Evolutionary conservation across 2,329 filamentous ascomycete species (phyloP).

Genomic region (Ophiostoma novo-ulmi): DNA sequence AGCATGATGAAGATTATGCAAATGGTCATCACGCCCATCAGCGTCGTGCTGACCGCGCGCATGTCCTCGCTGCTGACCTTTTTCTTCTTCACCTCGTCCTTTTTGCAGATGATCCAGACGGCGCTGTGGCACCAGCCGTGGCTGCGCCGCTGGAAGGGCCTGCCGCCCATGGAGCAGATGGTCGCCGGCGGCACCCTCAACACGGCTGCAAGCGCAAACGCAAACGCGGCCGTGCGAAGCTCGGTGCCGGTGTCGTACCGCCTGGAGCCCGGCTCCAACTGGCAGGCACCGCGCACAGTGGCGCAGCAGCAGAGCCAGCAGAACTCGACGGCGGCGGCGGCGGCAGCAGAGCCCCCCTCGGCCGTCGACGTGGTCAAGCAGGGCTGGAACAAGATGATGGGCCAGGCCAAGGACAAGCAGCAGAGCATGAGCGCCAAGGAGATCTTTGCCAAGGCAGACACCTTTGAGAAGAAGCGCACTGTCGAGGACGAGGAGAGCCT

Average conservation of each 20-base stretch:
- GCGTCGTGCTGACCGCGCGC: conserved; percentile 43
- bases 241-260: conserved; percentile 19
- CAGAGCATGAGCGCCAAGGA: conserved; percentile 22
- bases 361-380: conserved; percentile 25
- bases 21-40: conserved; percentile 35
- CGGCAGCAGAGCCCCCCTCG: conserved; percentile 23
- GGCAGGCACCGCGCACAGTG: conserved; percentile 35
- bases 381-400: conserved; percentile 27
- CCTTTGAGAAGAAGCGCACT: conserved; percentile 62
- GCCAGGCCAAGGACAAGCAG: conserved; percentile 28
- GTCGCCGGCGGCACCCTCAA: conserved; percentile 15
- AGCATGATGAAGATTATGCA: conserved; percentile 36
- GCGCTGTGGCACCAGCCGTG: conserved; percentile 39
- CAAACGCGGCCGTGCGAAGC: not conserved
- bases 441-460: conserved; percentile 23
- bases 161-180: conserved; percentile 33
- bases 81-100: conserved; percentile 51
- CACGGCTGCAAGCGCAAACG: no score
- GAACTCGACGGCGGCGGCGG: conserved; percentile 11
- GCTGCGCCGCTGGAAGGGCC: conserved; percentile 38
- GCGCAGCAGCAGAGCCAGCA: conserved; percentile 21
- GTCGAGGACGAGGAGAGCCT: conserved; percentile 27
- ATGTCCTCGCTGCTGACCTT: conserved; percentile 52
- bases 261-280: conserved; percentile 27
- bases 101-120: conserved; percentile 41